Base-by-base conservation (phyloP, 352 stramenopile species). In the Globisporangium cederbergense region DNA sequence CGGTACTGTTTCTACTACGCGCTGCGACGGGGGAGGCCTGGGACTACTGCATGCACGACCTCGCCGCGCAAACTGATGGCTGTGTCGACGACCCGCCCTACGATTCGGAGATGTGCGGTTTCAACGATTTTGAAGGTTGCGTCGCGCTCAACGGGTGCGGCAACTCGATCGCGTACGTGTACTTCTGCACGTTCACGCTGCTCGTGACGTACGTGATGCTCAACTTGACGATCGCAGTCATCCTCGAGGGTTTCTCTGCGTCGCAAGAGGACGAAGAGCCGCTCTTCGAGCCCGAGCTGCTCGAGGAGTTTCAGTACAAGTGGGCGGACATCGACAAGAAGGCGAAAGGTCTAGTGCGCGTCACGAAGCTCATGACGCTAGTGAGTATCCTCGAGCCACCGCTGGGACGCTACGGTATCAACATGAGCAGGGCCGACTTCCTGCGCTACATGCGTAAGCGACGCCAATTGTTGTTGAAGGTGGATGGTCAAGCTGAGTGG, bases 131-230 rank as follows among this genome's bases (percentile, higher is more conserved):
- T 6, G 79, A 91, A 18, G 80, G 68, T 34, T 95, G 86, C 53
- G 67, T 71, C 6, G 80, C 85, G 1, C 56, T 96, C 10, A 88
- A 91, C 65, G 91, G 89, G 4, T 97, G 93, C 61, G 84, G 86
- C 13, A 91, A 74, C 55, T 64, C 73, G 18, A 59, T 84, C 36
- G 74, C 87, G 8, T 93, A 77, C 61, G 58, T 68, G 0, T 96
- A 94, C 68, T 91, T 91, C 62, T 90, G 81, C 64, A 64, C 76
- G 4, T 98, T 98, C 65, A 97, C 89, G 14, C 62, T 98, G 58
- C 77, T 98, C n/a, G 80, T 98, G 38, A 97, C 84, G 13, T 98
- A 95, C 62, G 82, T 98, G 13, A 91, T 98, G 72, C 79, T 98
- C 25, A 98, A 98, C 63, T 75, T 98, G 54, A 98, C 96, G 51